Evolutionary conservation across 1,284 basidiomycete species (phyloP).

Genomic region (Cystobasidium slooffiae): DNA sequence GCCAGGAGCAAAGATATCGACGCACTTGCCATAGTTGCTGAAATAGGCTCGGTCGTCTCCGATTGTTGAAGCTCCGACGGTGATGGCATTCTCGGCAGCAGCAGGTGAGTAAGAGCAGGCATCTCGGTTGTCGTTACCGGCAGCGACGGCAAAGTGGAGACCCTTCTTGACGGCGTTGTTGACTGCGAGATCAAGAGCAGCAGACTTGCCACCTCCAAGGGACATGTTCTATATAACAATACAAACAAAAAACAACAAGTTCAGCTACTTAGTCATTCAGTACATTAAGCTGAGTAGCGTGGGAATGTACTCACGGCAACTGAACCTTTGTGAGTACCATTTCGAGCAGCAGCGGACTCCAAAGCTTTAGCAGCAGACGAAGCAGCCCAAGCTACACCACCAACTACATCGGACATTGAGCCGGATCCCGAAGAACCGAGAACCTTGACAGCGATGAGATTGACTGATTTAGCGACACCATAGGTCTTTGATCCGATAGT

Average conservation of each 20-base stretch:
- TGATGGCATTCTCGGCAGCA: conserved; percentile 72
- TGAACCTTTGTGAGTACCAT: conserved; percentile 81
- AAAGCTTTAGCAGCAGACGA: conserved; percentile 61
- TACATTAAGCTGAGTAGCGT: neutral
- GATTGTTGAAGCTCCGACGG: conserved; percentile 82
- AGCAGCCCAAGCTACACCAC: conserved; percentile 84
- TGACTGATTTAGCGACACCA: conserved; percentile 93
- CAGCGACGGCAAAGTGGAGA: conserved; percentile 93
- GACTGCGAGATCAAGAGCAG: conserved; percentile 80
- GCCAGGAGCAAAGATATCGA: conserved; percentile 71
- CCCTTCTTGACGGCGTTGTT: conserved; percentile 81
- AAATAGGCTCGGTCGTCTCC: conserved; percentile 86
- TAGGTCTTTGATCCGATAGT: conserved; percentile 71
- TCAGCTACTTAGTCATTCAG: neutral
- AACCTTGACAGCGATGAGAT: conserved; percentile 96
- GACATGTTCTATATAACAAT: conserved; percentile 75
- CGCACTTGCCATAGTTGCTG: conserved; percentile 60
- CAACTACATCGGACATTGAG: conserved; percentile 92
- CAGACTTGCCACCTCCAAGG: conserved; percentile 93
- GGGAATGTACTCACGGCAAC: conserved; percentile 64
- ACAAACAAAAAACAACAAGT: neutral
- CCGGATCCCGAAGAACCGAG: conserved; percentile 90
- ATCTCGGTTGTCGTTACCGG: conserved; percentile 64
- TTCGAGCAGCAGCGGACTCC: conserved; percentile 64
- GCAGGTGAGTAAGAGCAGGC: conserved; percentile 62